These are phyloP conservation scores for Jackrogersella multiformis DNA, from an alignment of 495 filamentous ascomycete species.

Conservation along the genomic window DNA sequence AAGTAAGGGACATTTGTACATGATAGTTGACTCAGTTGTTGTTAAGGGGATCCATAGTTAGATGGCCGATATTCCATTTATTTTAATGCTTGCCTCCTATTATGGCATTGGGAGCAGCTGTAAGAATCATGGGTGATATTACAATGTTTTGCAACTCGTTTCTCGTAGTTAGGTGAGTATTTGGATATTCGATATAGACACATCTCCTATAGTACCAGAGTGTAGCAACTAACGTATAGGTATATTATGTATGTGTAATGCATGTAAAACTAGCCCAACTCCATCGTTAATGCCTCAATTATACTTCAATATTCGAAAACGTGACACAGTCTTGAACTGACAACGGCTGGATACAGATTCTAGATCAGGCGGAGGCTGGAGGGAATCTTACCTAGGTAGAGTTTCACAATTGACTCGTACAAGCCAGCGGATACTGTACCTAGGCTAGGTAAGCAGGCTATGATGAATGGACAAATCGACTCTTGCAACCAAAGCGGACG, in stretches of 20 bases:
- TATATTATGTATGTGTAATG: constrained; percentile 5
- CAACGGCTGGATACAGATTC: constrained; percentile 23
- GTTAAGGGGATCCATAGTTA: background rate
- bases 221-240: too few species aligned
- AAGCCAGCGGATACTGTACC: constrained; percentile 20
- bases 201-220: constrained; percentile 3
- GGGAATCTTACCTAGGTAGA: too few species aligned
- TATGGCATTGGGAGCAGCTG: background rate
- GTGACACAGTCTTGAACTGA: constrained; percentile 28
- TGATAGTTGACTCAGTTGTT: background rate
- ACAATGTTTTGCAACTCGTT: constrained; percentile 1
- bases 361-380: constrained; percentile 7
- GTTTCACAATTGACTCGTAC: constrained; percentile 20
- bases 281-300: constrained; percentile 31
- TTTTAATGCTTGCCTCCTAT: background rate
- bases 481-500: constrained; percentile 1
- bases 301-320: constrained; percentile 28
- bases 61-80: background rate
- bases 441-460: background rate
- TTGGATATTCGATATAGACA: background rate
- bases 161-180: background rate
- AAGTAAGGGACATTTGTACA: constrained; percentile 7
- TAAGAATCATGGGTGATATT: background rate
- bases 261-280: background rate
- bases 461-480: background rate